phyloP scores from a whole-genome alignment of 1,284 basidiomycete species.

The Ustilago trichophora region DNA sequence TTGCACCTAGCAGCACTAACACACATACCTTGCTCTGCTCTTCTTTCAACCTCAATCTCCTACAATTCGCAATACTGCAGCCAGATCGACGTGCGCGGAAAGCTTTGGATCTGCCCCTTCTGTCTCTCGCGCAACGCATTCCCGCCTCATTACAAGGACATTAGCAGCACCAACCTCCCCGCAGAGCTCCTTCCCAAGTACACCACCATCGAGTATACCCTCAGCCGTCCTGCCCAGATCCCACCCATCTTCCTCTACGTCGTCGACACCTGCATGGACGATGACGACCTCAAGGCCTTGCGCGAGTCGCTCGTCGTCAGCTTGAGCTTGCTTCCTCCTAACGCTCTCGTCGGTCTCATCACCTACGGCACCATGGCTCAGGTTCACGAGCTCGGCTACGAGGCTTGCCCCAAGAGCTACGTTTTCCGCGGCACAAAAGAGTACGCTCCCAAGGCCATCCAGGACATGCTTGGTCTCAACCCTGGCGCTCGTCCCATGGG shows the following conservation, averaged over 20 bases:
- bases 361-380: constrained; percentile 98
- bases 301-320: constrained; percentile 92
- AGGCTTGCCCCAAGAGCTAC: constrained; percentile 95
- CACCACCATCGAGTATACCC: constrained; percentile 98
- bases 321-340: constrained; percentile 89
- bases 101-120: constrained; percentile 99
- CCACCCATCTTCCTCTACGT: constrained; percentile 97
- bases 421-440: constrained; percentile 99
- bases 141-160: constrained; percentile 98
- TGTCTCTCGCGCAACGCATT: constrained; percentile 96
- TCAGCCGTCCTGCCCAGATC: constrained; percentile 86
- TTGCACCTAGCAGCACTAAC: background rate
- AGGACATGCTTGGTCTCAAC: constrained; percentile 93
- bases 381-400: constrained; percentile 98
- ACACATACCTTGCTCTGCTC: background rate
- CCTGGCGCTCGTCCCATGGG: constrained; percentile 71
- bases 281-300: constrained; percentile 93
- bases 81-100: constrained; percentile 97
- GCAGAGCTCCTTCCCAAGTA: constrained; percentile 96
- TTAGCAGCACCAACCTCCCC: constrained; percentile 94
- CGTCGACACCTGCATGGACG: constrained; percentile 95
- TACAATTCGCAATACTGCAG: constrained; percentile 68
- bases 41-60: background rate
- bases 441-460: constrained; percentile 94
- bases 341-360: constrained; percentile 92